Evolutionary conservation across 306 rosid species (phyloP), one percentile per base, ranked within the genome.

Genomic region (Begonia loranthoides): DNA sequence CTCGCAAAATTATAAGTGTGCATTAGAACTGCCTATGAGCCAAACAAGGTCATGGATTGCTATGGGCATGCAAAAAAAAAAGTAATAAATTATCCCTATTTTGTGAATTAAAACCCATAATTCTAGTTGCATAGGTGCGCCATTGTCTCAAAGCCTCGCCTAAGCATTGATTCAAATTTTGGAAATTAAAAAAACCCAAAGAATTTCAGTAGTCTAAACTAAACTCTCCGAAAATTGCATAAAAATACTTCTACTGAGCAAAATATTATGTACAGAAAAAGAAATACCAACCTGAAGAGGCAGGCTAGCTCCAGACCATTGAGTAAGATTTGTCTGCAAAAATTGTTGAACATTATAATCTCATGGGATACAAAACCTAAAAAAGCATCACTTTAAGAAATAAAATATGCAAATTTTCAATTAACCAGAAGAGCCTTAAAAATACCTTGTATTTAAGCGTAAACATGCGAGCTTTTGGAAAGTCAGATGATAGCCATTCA

Each of bases 241-340:
- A 28, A 28, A 28, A 28, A 28, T 28, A 28, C 9, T 28, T 28
- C 36, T 4, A 28, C 6, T 3, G 6, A 28, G 36, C 6, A 28
- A 28, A 28, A 28, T 28, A 28, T 28, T 28, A 28, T 28, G 36
- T 12, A 43, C 47, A 43, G 15, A 10, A 21, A 24, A 12, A 52
- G 54, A 45, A 28, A 51, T 60, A 69, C 74, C 56, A 60, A 90
- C 97, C 94, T 90, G 95, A 60, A 85, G 94, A 41, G 97, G 97
- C 58, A 90, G 67, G 86, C 92, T 90, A 74, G 97, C 86, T 50
- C 97, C 97, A 33, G 97, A 82, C 97, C 95, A 90, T 62, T 80
- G 87, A 22, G 97, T 82, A 63, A 90, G 85, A 78, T 79, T 85
- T 72, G 90, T 73, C 97, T 90, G 87, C 79, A 85, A 45, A 72